Base-by-base conservation (phyloP, 192 early-diverging fungal species). In the Chytriomyces sp. region DNA sequence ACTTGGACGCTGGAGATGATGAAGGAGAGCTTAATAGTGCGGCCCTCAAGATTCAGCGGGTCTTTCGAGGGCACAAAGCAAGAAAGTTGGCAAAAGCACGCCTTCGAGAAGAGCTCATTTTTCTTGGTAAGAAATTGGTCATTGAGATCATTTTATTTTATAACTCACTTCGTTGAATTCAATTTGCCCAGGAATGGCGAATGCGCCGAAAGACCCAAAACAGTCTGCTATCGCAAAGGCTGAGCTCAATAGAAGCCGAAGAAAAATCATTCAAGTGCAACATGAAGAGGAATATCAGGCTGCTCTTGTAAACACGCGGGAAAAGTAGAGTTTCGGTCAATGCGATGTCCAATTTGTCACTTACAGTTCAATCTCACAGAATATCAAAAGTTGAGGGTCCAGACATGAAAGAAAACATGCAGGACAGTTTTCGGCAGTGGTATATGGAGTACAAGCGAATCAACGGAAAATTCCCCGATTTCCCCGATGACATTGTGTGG, bases 281-380 rank as follows among this genome's bases (percentile, higher is more conserved):
- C 77, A 85, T 64, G 85, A 87, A 63, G 86, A 87, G 56, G 87
- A 89, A 54, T 89, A 88, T 55, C 82, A 84, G 63, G 84, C 85
- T 55, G 81, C 85, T 2, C 67, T 89, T 28, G 74, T 89, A 2
- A 84, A 79, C 39, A 88, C 82, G 39, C 80, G 82, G 49, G 87
- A 89, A 83, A 89, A 88, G 86, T 86, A 55, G 64, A 65, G 25
- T 7, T 26, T 26, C 10, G 37, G 33, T 56, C 33, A 19, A 67
- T 22, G 26, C 3, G 4, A 8, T 65, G 0, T 33, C 26, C 64
- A 22, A 8, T 30, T 10, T 1, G 25, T 36, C 52, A 52, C 61
- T 39, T 34, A 38, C 7, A 68, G 25, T 30, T 55, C 5, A 5
- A 39, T 38, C 37, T 6, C 5, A 19, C 44, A 86, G 85, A 63